Base-by-base conservation (phyloP, 352 stramenopile species). In the Pythium pyrilobum region DNA sequence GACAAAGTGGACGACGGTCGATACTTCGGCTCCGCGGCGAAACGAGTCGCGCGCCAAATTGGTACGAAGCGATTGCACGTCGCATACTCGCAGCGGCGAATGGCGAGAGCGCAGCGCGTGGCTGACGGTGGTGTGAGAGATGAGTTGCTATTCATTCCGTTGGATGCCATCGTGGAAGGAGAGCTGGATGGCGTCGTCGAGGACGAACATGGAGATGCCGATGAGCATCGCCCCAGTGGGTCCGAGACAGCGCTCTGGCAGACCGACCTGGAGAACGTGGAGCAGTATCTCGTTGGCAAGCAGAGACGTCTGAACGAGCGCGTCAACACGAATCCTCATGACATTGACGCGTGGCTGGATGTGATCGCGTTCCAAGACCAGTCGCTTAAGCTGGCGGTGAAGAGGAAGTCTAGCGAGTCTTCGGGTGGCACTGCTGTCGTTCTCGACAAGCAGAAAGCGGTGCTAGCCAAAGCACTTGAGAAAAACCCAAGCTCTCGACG, bases 361-460 rank as follows among this genome's bases (percentile, higher is more conserved):
- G 71, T 89, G 25, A 73, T 89, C n/a, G 73, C 65, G 1, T 89
- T 91, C 37, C 83, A 94, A 59, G 72, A 83, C n/a, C 53, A 90
- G 21, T 73, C 67, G 23, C 59, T 71, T 11, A 62, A 70, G 3
- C 55, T 90, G n/a, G 18, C 38, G 20, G 24, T 24, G 21, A 49
- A 32, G 25, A 48, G 69, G 5, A 46, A 25, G 18, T 18, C n/a
- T n/a, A n/a, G n/a, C n/a, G 47, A 39, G 9, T 12, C 4, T 15
- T 21, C 40, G 3, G n/a, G 47, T 44, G 40, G 59, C 38, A 10
- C 64, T 66, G 24, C 63, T 58, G 51, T 42, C 39, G 57, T 89
- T 2, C 7, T 70, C 9, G 77, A 89, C 18, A 92, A 91, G 49
- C 83, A 94, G 64, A 32, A 44, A 5, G 64, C 77, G 18, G 79